Evolutionary conservation across 768 basidiomycete species (phyloP), one percentile per base, ranked within the genome.

Genomic region (Lentinula sp.): DNA sequence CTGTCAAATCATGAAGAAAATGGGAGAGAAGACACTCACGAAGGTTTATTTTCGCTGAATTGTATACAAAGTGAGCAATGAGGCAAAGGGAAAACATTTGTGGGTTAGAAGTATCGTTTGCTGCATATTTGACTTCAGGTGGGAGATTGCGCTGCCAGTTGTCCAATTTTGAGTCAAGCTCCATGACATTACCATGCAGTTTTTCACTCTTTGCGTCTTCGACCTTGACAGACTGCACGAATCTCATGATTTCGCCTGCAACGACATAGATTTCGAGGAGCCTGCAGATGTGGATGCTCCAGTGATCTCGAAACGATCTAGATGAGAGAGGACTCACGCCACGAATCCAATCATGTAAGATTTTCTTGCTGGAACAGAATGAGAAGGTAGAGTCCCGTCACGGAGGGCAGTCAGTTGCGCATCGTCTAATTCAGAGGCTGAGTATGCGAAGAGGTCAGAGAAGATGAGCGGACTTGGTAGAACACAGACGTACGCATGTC

Each of bases 31-130:
- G 48, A 32, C 7, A 63, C 62, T 35, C 37, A 66, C 65, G 65
- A 35, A 66, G 62, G 50, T 65, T 66, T 31, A 66, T 66, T 15
- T 65, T 66, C 16, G 65, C 49, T 23, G 65, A 65, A 35, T 66
- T 60, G 40, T 66, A 66, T 21, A 66, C 61, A 57, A 66, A 66
- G 42, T 65, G 65, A 18, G 65, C 60, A 42, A 61, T 66, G 42
- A 65, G 52, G 55, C 64, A 65, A 7, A 66, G 48, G 9, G 64
- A 21, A 18, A 66, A 55, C 61, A 65, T 60, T 31, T 61, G 18
- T 5, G 65, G 62, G 28, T 66, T 63, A 23, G 53, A 42, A 21
- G 35, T 59, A 31, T 63, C 52, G 45, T 62, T 62, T 9, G 58
- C 59, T 43, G 65, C 61, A 32, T 52, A 58, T 37, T 65, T 61